phyloP scores from a whole-genome alignment of 495 filamentous ascomycete genomes.

The Neurospora pannonica region DNA sequence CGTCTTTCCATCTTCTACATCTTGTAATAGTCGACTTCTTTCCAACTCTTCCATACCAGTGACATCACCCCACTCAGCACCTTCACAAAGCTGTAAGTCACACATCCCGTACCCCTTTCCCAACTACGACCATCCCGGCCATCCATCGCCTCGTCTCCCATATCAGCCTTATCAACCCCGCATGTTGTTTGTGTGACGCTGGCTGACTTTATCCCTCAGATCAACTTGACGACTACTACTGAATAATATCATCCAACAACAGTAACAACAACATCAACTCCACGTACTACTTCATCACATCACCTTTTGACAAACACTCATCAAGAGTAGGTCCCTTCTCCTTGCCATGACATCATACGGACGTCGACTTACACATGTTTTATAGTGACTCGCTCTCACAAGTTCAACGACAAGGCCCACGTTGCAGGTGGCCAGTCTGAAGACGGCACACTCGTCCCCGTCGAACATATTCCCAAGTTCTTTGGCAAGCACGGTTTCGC shows the following conservation, averaged over 20 bases:
- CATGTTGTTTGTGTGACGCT: constrained; percentile 7
- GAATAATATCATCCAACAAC: background rate
- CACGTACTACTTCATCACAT: background rate
- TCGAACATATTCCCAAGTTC: constrained; percentile 76
- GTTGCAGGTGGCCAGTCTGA: constrained; percentile 38
- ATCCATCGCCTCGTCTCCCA: constrained; percentile 2
- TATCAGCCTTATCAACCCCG: constrained; percentile 3
- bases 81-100: background rate
- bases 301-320: constrained; percentile 1
- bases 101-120: background rate
- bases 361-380: constrained; percentile 2
- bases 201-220: background rate
- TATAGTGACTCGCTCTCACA: constrained; percentile 94
- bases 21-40: constrained; percentile 4
- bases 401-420: constrained; percentile 83
- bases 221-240: background rate
- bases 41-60: background rate
- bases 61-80: background rate
- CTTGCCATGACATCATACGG: constrained; percentile 6
- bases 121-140: background rate
- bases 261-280: background rate
- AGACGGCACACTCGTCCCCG: constrained; percentile 50
- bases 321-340: constrained; percentile 17
- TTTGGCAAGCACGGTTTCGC: constrained; percentile 81
- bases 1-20: background rate